Conservation (phyloP, 2,329 filamentous ascomycete species). For the Ascochyta koolunga region DNA sequence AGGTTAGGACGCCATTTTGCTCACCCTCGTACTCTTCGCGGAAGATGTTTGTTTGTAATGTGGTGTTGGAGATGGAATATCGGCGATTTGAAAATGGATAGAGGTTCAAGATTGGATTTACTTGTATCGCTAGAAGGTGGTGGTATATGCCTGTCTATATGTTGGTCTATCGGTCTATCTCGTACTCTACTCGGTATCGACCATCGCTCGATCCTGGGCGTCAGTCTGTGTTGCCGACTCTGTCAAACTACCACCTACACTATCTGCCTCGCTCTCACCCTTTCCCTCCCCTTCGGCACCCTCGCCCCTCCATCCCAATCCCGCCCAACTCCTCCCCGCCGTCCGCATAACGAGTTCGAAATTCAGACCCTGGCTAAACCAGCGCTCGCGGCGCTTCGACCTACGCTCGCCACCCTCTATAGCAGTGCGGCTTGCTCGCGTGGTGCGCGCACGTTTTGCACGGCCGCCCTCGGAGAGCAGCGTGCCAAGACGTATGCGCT, state of each 20-base stretch:
- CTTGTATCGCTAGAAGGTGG: neutral
- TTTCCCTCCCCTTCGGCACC: neutral
- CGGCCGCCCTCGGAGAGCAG: conserved; percentile 65
- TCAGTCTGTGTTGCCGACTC: conserved; percentile 9
- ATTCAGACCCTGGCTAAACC: conserved; percentile 70
- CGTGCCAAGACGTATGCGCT: conserved; percentile 67
- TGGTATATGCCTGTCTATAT: neutral
- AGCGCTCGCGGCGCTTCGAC: conserved; percentile 71
- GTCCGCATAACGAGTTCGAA: conserved; percentile 69
- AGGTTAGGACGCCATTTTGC: no score
- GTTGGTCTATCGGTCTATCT: no score
- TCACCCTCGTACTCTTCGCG: no score
- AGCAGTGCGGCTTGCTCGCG: conserved; percentile 75
- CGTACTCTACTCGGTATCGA: neutral
- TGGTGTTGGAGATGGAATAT: no score
- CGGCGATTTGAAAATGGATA: no score
- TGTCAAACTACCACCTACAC: neutral
- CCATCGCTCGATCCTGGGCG: neutral
- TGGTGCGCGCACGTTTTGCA: conserved; percentile 69
- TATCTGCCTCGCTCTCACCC: no score
- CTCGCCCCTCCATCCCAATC: conserved; percentile 32
- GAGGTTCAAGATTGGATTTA: neutral
- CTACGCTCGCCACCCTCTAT: conserved; percentile 74
- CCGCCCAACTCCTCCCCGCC: conserved; percentile 50
- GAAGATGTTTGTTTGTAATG: no score